phyloP scores from a whole-genome alignment of 805 yeast species.

The Dipodascus geniculatus region DNA sequence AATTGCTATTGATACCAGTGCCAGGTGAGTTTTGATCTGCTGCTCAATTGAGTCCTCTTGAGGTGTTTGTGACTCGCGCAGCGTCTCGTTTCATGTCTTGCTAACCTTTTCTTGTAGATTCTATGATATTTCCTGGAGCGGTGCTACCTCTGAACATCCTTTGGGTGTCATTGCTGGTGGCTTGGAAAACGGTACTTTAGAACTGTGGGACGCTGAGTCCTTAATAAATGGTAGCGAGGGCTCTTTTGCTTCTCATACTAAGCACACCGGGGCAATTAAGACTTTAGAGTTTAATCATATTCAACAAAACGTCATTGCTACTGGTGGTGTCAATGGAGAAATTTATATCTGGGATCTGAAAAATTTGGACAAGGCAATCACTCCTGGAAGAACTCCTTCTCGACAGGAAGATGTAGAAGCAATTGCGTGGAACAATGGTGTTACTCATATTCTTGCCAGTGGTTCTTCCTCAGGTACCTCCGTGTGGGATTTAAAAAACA shows the following conservation, averaged over 20 bases:
- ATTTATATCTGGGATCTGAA: constrained; percentile 82
- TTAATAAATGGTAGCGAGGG: constrained; percentile 34
- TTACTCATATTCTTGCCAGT: constrained; percentile 78
- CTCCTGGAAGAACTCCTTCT: constrained; percentile 62
- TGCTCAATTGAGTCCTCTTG: background rate
- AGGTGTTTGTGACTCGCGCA: no score
- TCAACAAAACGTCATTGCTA: constrained; percentile 59
- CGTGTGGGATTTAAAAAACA: constrained; percentile 85
- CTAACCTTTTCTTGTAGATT: constrained; percentile 30
- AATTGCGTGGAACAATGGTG: constrained; percentile 80
- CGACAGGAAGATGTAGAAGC: constrained; percentile 72
- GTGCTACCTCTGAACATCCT: constrained; percentile 36
- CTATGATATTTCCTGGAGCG: constrained; percentile 78
- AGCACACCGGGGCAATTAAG: constrained; percentile 61
- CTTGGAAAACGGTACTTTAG: constrained; percentile 68
- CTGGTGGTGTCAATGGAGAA: constrained; percentile 87
- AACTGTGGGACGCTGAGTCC: constrained; percentile 59
- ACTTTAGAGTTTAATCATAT: constrained; percentile 67
- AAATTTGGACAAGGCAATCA: constrained; percentile 37
- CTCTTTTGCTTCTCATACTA: constrained; percentile 39
- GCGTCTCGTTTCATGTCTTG: constrained; percentile 6
- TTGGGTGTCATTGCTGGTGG: constrained; percentile 73
- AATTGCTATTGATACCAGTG: constrained; percentile 36
- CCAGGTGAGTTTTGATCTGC: constrained; percentile 26
- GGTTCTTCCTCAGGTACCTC: constrained; percentile 83